Percentiles rank a stretch among this genome's conserved stretches.
These are phyloP conservation scores for Aspergillus heteromorphus DNA, from an alignment of 495 filamentous ascomycete species.

Conservation along the genomic window DNA sequence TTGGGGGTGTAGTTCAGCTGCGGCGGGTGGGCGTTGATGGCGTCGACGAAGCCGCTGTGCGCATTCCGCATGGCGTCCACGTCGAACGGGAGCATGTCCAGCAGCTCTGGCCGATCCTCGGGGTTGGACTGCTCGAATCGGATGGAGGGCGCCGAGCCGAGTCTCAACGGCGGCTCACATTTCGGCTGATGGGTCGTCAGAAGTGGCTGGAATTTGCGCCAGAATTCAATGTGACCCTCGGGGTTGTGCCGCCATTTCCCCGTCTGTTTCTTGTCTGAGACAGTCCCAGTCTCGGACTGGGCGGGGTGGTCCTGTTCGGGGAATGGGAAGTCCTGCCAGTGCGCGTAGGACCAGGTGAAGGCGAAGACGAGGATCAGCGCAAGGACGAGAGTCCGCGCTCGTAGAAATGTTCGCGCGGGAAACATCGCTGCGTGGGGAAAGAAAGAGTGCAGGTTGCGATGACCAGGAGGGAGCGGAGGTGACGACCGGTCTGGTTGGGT, in stretches of 20 bases:
- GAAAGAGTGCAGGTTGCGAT: background rate
- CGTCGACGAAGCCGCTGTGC: constrained; percentile 33
- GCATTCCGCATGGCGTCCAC: constrained; percentile 24
- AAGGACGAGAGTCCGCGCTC: constrained; percentile 15
- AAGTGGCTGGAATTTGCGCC: constrained; percentile 24
- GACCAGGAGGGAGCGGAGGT: background rate
- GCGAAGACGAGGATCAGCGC: constrained; percentile 9
- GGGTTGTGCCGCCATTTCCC: background rate
- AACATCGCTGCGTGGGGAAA: constrained; percentile 3
- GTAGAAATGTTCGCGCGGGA: constrained; percentile 13
- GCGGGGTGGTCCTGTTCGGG: background rate
- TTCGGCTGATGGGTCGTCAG: constrained; percentile 16
- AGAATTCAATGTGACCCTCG: constrained; percentile 21
- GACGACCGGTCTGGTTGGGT: background rate
- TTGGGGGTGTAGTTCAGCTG: constrained; percentile 30
- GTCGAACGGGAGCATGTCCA: constrained; percentile 28
- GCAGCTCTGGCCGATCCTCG: constrained; percentile 21
- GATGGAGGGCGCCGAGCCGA: constrained; percentile 18
- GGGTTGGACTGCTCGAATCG: constrained; percentile 20
- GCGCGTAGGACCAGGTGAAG: constrained; percentile 11
- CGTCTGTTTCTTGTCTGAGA: background rate
- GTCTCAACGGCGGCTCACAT: constrained; percentile 16
- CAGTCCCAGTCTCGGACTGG: background rate
- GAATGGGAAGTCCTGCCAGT: constrained; percentile 3
- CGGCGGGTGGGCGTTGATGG: constrained; percentile 27